Percentiles rank a stretch among this genome's conserved stretches.
Conservation (phyloP, 2,329 filamentous ascomycete genomes). For the Colletotrichum sp. region DNA sequence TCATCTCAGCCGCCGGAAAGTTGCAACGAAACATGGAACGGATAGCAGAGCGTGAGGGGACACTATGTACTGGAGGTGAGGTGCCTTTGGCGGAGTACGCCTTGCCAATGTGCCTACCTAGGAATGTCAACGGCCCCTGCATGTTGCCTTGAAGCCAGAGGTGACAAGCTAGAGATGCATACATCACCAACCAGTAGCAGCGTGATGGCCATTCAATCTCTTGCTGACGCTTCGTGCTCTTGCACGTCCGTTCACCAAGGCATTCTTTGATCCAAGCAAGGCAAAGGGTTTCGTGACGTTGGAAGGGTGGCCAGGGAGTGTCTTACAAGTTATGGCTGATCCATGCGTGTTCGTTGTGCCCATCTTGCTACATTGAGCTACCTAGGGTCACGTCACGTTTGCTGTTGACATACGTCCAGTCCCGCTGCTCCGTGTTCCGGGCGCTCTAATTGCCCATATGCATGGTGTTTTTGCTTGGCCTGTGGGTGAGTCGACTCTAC, state of each 20-base stretch:
- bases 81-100: neutral
- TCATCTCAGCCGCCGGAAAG: too few species aligned
- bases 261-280: neutral
- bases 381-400: neutral
- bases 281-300: neutral
- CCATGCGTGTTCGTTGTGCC: neutral
- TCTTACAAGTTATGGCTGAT: neutral
- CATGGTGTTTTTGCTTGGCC: neutral
- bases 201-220: neutral
- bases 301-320: neutral
- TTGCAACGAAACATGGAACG: too few species aligned
- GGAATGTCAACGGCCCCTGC: neutral
- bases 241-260: neutral
- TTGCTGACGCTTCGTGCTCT: neutral
- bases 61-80: too few species aligned
- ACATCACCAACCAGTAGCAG: neutral
- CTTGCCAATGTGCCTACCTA: neutral
- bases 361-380: neutral
- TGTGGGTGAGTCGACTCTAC: neutral
- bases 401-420: neutral
- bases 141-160: neutral
- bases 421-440: neutral
- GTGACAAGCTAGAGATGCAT: neutral
- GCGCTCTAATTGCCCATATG: neutral
- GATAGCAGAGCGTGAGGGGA: too few species aligned